Conservation (phyloP, 2,329 filamentous ascomycete species). For the Cytospora schulzeri region DNA sequence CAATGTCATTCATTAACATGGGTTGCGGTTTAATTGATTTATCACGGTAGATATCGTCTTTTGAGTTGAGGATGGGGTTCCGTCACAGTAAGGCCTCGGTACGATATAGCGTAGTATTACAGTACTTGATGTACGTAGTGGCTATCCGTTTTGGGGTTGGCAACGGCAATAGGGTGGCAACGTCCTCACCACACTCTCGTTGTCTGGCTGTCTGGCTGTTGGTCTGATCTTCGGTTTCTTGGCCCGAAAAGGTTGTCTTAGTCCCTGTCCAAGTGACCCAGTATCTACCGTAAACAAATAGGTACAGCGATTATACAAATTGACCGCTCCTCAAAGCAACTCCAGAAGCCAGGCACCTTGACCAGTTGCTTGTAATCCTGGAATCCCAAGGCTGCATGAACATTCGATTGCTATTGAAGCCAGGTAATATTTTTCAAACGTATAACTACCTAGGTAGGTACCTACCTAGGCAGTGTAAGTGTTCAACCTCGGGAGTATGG, state of each 20-base stretch:
- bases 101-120: not conserved
- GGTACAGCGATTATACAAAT: not conserved
- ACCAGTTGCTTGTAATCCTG: no score
- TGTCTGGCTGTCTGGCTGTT: not conserved
- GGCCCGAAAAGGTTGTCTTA: not conserved
- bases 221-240: not conserved
- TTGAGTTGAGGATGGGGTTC: not conserved
- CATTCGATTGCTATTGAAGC: not conserved
- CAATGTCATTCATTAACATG: not conserved
- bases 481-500: no score
- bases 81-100: not conserved
- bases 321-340: not conserved
- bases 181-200: not conserved
- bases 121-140: not conserved
- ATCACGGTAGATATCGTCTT: not conserved
- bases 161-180: not conserved
- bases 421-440: not conserved
- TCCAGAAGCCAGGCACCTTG: no score
- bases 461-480: no score
- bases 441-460: not conserved
- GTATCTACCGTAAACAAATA: not conserved
- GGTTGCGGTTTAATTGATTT: no score
- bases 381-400: not conserved
- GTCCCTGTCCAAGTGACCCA: not conserved
- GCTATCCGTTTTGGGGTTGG: conserved; percentile 1